Conservation (phyloP, 2,329 filamentous ascomycete genomes). For the Mycosphaerella sp. region DNA sequence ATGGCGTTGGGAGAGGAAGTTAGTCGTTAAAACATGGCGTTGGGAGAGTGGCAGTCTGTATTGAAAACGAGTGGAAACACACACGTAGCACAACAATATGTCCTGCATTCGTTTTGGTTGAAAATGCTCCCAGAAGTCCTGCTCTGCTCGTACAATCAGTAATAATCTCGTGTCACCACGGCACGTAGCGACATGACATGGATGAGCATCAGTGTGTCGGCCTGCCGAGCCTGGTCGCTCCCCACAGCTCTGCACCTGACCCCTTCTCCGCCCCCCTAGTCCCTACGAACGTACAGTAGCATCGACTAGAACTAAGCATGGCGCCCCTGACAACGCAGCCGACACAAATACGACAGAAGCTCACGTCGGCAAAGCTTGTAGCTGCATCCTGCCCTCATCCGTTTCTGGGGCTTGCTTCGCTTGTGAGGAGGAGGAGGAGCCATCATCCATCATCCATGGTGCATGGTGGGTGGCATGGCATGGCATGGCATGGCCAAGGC, state of each 20-base stretch:
- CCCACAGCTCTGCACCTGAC: too few relatives aligned
- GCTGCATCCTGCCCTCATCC: not conserved
- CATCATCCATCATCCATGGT: too few relatives aligned
- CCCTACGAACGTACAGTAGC: too few relatives aligned
- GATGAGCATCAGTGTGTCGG: not conserved
- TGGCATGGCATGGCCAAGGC: too few relatives aligned
- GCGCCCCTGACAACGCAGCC: constrained; percentile 1
- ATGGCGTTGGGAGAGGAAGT: too few relatives aligned
- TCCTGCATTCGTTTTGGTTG: not conserved
- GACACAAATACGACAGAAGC: not conserved
- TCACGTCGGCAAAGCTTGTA: not conserved
- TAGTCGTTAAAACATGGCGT: constrained; percentile 2
- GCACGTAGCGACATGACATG: not conserved
- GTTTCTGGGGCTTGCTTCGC: not conserved
- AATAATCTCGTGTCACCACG: not conserved
- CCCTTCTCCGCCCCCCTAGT: too few relatives aligned
- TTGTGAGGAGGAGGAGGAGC: too few relatives aligned
- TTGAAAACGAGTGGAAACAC: not conserved
- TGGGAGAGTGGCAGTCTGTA: not conserved
- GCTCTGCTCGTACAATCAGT: too few relatives aligned
- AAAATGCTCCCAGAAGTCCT: not conserved
- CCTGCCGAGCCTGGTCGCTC: too few relatives aligned
- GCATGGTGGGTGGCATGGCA: too few relatives aligned
- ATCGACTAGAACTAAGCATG: too few relatives aligned
- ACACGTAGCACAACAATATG: not conserved